Evolutionary conservation across 495 filamentous ascomycete genomes (phyloP).

Genomic region (Staphylotrichum longicolle): DNA sequence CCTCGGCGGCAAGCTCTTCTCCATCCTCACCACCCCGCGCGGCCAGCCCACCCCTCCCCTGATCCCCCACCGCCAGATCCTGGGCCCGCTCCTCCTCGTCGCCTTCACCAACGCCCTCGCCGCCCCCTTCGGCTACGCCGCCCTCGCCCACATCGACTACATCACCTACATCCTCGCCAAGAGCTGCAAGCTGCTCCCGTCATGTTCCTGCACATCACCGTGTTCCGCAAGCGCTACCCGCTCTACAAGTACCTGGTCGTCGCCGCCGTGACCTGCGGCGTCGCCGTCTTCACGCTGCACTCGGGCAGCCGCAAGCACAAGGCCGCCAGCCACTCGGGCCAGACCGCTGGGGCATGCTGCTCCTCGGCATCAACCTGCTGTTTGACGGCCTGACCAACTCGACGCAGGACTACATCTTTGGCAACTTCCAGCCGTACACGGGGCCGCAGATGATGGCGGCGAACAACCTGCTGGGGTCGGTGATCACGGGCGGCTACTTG

Average conservation of each 20-base stretch:
- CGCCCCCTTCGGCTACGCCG: slow-evolving; percentile 92
- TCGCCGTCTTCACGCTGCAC: slow-evolving; percentile 92
- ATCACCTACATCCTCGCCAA: slow-evolving; percentile 98
- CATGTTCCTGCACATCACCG: slow-evolving; percentile 90
- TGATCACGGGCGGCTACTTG: slow-evolving; percentile 72
- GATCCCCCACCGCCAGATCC: slow-evolving; percentile 70
- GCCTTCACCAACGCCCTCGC: slow-evolving; percentile 84
- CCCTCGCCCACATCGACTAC: slow-evolving; percentile 93
- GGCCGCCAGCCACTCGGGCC: slow-evolving; percentile 37
- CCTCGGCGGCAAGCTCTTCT: slow-evolving; percentile 76
- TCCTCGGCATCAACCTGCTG: slow-evolving; percentile 88
- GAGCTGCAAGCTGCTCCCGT: slow-evolving; percentile 94
- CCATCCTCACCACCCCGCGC: slow-evolving; percentile 60
- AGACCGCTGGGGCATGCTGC: slow-evolving; percentile 70
- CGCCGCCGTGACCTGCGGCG: slow-evolving; percentile 80
- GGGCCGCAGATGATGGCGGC: slow-evolving; percentile 99
- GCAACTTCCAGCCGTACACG: slow-evolving; percentile 67
- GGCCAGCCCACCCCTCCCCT: slow-evolving; percentile 55
- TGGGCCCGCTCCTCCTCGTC: slow-evolving; percentile 79
- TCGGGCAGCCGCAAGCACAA: slow-evolving; percentile 61
- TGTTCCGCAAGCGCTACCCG: slow-evolving; percentile 88
- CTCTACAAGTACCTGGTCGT: slow-evolving; percentile 97
- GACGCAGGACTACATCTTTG: slow-evolving; percentile 94
- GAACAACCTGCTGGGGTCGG: slow-evolving; percentile 81
- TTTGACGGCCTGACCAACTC: slow-evolving; percentile 96